Evolutionary conservation across 2,329 filamentous ascomycete species (phyloP).

Genomic region (Stagonosporopsis rhizophila): DNA sequence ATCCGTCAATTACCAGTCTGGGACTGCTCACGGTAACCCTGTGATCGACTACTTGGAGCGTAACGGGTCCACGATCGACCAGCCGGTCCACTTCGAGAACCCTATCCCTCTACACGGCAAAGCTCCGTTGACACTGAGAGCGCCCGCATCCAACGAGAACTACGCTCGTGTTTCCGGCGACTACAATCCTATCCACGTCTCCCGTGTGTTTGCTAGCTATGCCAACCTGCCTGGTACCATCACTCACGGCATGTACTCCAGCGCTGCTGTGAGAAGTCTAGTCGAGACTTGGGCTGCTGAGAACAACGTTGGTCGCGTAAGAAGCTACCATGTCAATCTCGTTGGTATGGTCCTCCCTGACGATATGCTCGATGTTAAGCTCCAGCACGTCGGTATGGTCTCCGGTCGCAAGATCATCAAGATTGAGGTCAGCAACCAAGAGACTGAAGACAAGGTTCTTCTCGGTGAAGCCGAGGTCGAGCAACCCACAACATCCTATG

Average conservation of each 20-base stretch:
- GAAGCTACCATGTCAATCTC: slow-evolving; percentile 94
- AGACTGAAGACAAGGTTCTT: slow-evolving; percentile 95
- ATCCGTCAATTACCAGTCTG: slow-evolving; percentile 95
- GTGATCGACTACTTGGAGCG: slow-evolving; percentile 95
- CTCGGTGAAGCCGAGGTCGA: slow-evolving; percentile 96
- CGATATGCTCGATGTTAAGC: slow-evolving; percentile 91
- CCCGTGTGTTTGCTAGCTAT: slow-evolving; percentile 93
- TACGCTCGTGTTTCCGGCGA: slow-evolving; percentile 98
- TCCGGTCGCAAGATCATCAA: slow-evolving; percentile 99
- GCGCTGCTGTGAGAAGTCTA: slow-evolving; percentile 90
- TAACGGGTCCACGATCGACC: slow-evolving; percentile 89
- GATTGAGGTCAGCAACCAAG: slow-evolving; percentile 93
- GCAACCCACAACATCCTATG: slow-evolving; percentile 94
- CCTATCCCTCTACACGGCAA: slow-evolving; percentile 94
- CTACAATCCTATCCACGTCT: slow-evolving; percentile 99
- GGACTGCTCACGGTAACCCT: slow-evolving; percentile 90
- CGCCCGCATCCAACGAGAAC: slow-evolving; percentile 94
- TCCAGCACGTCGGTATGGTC: slow-evolving; percentile 97
- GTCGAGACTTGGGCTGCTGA: slow-evolving; percentile 99
- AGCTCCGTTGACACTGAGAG: slow-evolving; percentile 84
- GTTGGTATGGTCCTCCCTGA: slow-evolving; percentile 99
- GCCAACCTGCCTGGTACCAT: slow-evolving; percentile 96
- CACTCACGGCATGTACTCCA: slow-evolving; percentile 99
- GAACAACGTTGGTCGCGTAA: slow-evolving; percentile 96
- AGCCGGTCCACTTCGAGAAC: slow-evolving; percentile 97